Base-by-base conservation (phyloP, 805 yeast genomes). In the Metschnikowia continentalis region DNA sequence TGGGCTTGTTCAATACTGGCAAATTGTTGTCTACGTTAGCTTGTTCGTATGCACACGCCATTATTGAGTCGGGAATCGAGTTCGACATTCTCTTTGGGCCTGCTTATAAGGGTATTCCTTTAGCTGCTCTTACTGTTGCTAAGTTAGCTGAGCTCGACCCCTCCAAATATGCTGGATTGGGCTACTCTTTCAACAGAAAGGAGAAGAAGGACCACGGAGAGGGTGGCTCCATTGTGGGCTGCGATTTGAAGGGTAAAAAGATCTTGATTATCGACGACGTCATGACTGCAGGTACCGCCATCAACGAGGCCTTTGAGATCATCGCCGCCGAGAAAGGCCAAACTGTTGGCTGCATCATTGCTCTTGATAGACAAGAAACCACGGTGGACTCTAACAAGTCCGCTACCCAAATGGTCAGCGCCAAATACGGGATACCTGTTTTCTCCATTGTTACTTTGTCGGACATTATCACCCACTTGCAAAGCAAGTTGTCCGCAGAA, bases 231-330 rank as follows among this genome's bases (percentile, higher is more conserved):
- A 88, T 92, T 60, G 98, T 94, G 39, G 99, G 99, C 35, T 82
- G 87, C 42, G 69, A 81, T 5, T 78, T 92, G 61, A 77, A 78
- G 54, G 87, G 80, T 45, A 86, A 91, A 68, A 78, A 78, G 54
- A 81, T 92, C 22, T 74, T 94, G 61, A 88, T 94, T 61, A 90
- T 92, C 54, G 99, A 94, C 69, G 99, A 92, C 63, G 97, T 94
- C 40, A 91, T 92, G 84, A 92, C 98, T 53, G 98, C 98, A 1
- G 99, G 99, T 38, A 94, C 98, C 52, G 98, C 99, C 46, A 90
- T 91, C 66, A 87, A 87, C 61, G 98, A 94, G 72, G 97, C 98
- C 0, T 87, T 88, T 61, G 82, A 78, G 45, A 86, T 94, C 62
- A 90, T 94, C 60, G 70, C 71, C 23, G 70, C 62, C 23, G 92